phyloP scores from a whole-genome alignment of 768 basidiomycete species.

The Boletus tylopilopsis region DNA sequence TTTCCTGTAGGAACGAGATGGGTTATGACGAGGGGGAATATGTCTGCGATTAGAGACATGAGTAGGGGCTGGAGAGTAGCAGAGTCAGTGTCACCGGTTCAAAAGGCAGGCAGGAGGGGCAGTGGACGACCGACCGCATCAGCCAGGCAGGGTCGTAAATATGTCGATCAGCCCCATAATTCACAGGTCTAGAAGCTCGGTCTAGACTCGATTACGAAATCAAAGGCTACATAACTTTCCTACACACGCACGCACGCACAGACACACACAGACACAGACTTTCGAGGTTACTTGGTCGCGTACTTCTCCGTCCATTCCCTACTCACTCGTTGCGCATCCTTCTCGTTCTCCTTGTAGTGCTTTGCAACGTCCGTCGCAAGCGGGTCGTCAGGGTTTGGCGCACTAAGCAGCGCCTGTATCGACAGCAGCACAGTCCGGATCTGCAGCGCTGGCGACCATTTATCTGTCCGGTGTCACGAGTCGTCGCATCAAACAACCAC shows the following conservation, averaged over 20 bases:
- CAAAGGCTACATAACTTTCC: too few species aligned
- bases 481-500: slow-evolving; percentile 16
- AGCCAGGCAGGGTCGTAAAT: slow-evolving; percentile 15
- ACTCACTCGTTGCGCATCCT: slow-evolving; percentile 87
- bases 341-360: slow-evolving; percentile 97
- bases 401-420: slow-evolving; percentile 92
- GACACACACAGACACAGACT: too few species aligned
- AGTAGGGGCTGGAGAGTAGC: too few species aligned
- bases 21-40: slow-evolving; percentile 31
- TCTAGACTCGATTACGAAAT: slow-evolving; percentile 20
- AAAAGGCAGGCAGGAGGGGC: slow-evolving; percentile 9
- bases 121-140: slow-evolving; percentile 1
- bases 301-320: slow-evolving; percentile 94
- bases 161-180: slow-evolving; percentile 12
- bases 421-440: slow-evolving; percentile 97
- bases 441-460: slow-evolving; percentile 98
- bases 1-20: slow-evolving; percentile 14
- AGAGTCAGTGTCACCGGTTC: background rate
- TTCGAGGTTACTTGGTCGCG: slow-evolving; percentile 53
- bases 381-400: slow-evolving; percentile 96
- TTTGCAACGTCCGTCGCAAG: slow-evolving; percentile 94
- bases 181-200: slow-evolving; percentile 24
- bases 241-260: too few species aligned
- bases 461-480: slow-evolving; percentile 52
- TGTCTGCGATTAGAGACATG: slow-evolving; percentile 35